Percentiles rank a stretch among this genome's conserved stretches.
These are phyloP conservation scores for Cicer cuneatum DNA, from an alignment of 306 rosid genomes.

Conservation along the genomic window DNA sequence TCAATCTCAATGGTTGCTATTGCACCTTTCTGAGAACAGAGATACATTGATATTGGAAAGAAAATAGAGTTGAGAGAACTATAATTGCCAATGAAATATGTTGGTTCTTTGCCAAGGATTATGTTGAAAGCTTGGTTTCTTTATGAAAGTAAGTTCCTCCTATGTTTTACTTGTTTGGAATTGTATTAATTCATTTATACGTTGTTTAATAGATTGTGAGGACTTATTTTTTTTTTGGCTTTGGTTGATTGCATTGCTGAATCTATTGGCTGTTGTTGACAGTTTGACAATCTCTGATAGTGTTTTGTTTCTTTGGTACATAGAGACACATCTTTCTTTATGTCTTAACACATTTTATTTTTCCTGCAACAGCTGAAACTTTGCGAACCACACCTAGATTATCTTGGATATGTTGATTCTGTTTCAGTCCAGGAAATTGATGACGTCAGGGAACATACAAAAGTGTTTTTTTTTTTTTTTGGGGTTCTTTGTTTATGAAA, in stretches of 20 bases:
- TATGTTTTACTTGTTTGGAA: background rate
- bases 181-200: background rate
- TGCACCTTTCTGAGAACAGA: background rate
- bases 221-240: background rate
- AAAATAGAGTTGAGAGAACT: background rate
- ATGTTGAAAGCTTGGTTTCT: background rate
- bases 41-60: slow-evolving; percentile 2
- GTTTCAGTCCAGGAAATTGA: background rate
- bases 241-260: slow-evolving; percentile 10
- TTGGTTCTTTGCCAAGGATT: background rate
- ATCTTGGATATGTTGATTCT: background rate
- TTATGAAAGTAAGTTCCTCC: background rate
- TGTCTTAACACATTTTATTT: background rate
- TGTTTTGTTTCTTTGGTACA: background rate
- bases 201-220: background rate
- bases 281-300: background rate
- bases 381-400: background rate
- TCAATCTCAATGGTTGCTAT: background rate
- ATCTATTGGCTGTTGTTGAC: background rate
- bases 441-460: background rate
- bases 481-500: background rate
- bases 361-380: background rate
- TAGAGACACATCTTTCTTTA: background rate
- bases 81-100: background rate
- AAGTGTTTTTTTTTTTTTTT: background rate